Conservation (phyloP, 1,139 yeast species). For the Hemisphaericaspora subhashii region DNA sequence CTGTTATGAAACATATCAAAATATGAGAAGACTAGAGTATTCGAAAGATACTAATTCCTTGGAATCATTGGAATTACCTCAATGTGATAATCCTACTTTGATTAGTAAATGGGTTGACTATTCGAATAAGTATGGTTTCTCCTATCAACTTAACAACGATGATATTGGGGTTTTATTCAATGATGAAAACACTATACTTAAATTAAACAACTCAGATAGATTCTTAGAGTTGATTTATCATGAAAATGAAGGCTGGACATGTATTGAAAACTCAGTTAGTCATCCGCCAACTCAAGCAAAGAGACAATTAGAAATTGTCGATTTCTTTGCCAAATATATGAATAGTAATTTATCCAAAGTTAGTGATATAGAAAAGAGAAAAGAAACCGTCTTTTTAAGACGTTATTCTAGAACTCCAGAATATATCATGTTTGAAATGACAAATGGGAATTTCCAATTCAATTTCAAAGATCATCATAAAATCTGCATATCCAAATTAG, state of each 20-base stretch:
- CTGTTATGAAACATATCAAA: conserved; percentile 43
- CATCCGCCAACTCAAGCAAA: conserved; percentile 61
- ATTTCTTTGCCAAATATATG: conserved; percentile 83
- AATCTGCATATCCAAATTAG: conserved; percentile 73
- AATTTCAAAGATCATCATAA: conserved; percentile 95
- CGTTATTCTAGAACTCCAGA: conserved; percentile 77
- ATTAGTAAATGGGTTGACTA: conserved; percentile 98
- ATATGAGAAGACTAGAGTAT: conserved; percentile 42
- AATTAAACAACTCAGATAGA: conserved; percentile 61
- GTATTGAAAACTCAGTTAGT: conserved; percentile 57
- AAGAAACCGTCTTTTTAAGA: conserved; percentile 72
- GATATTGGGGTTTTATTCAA: conserved; percentile 91
- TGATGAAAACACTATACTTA: conserved; percentile 76
- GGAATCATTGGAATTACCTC: conserved; percentile 41
- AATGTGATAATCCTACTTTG: conserved; percentile 64
- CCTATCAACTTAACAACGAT: conserved; percentile 87
- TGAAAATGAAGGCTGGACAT: conserved; percentile 70
- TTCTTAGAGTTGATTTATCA: conserved; percentile 64
- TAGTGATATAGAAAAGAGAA: conserved; percentile 56
- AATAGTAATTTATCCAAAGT: conserved; percentile 76
- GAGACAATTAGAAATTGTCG: conserved; percentile 78
- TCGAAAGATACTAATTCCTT: conserved; percentile 33
- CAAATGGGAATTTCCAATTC: conserved; percentile 90
- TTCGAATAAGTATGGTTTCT: conserved; percentile 92
- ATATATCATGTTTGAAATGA: conserved; percentile 88